Evolutionary conservation across 2,329 filamentous ascomycete genomes (phyloP).

Genomic region (Aspergillus calidoustus): DNA sequence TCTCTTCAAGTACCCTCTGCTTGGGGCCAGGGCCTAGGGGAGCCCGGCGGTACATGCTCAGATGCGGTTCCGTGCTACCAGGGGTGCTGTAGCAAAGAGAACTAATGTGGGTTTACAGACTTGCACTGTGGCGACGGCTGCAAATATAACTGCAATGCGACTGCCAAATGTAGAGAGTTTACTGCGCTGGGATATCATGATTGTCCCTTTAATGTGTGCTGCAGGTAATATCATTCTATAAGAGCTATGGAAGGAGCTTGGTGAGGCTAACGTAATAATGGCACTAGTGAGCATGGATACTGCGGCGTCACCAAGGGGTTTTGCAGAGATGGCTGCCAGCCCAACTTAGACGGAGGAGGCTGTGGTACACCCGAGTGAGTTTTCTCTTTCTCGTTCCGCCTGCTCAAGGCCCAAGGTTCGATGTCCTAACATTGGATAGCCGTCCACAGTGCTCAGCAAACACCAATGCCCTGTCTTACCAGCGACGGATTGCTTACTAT

Average conservation of each 20-base stretch:
- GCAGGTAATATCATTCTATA: background rate
- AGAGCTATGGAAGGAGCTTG: no score
- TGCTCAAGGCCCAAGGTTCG: background rate
- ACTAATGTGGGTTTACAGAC: conserved; percentile 6
- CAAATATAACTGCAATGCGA: conserved; percentile 10
- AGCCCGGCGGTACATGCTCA: conserved; percentile 9
- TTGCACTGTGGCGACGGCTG: conserved; percentile 8
- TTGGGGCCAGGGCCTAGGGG: background rate
- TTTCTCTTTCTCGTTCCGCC: background rate
- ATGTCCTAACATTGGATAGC: background rate
- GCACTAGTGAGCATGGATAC: conserved; percentile 3
- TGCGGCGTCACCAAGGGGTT: conserved; percentile 1
- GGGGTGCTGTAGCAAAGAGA: conserved; percentile 8
- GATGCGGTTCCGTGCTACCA: conserved; percentile 8
- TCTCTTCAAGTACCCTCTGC: background rate
- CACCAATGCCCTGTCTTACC: conserved; percentile 1
- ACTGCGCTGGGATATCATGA: background rate
- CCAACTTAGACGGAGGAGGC: conserved; percentile 1
- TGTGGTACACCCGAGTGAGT: conserved; percentile 3
- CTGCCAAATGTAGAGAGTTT: conserved; percentile 7
- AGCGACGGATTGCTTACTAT: conserved; percentile 8
- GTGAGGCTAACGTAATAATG: background rate
- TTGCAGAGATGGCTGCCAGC: conserved; percentile 11
- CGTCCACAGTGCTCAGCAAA: background rate
- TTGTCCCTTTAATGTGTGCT: conserved; percentile 9